A percentile compares a stretch with the other conserved stretches of the same genome.
phyloP scores from a whole-genome alignment of 2,329 filamentous ascomycete species.

The Trichoderma sp. region DNA sequence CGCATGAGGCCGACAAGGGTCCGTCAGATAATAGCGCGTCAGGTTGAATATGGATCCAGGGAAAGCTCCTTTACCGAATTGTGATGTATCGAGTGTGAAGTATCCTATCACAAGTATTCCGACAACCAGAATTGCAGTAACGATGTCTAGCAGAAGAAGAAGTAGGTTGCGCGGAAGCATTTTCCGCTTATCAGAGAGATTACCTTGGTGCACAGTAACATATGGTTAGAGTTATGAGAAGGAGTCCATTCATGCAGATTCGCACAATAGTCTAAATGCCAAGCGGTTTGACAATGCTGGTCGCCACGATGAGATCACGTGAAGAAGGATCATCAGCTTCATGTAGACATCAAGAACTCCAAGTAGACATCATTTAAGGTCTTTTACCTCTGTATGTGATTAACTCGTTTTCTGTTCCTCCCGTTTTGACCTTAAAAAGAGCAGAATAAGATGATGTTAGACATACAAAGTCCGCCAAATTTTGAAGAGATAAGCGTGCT shows the following conservation, averaged over 20 bases:
- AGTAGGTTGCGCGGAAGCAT: neutral
- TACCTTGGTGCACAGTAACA: neutral
- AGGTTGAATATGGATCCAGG: neutral
- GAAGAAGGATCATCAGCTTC: neutral
- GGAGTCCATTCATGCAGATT: neutral
- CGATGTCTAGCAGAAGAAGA: neutral
- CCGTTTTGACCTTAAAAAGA: neutral
- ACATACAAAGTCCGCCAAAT: neutral
- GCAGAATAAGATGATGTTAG: too few relatives aligned
- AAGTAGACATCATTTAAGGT: neutral
- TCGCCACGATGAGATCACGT: neutral
- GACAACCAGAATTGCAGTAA: neutral
- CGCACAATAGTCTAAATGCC: neutral
- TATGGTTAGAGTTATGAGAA: neutral
- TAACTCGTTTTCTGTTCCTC: neutral
- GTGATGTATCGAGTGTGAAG: neutral
- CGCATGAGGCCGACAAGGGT: neutral
- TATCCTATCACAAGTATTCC: neutral
- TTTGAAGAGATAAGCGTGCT: neutral
- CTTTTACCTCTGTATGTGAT: neutral
- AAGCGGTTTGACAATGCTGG: neutral
- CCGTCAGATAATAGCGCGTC: neutral
- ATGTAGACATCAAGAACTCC: neutral
- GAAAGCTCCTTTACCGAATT: neutral
- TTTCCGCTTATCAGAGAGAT: neutral